Percentiles rank a stretch among this genome's conserved stretches.
Conservation (phyloP, 495 filamentous ascomycete species). For the Jackrogersella minutella region DNA sequence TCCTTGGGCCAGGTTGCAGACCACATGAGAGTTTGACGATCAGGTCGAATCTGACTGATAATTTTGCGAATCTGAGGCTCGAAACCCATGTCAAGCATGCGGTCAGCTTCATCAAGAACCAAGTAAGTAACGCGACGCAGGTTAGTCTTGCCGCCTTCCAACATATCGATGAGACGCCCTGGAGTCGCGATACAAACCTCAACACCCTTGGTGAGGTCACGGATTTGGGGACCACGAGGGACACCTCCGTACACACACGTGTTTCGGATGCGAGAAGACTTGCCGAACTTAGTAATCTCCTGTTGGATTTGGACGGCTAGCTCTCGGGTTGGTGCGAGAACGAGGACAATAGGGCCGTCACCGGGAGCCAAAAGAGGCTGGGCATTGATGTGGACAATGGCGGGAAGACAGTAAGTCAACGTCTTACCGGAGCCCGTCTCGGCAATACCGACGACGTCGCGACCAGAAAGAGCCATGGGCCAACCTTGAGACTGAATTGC, state of each 20-base stretch:
- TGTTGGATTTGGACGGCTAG: constrained; percentile 98
- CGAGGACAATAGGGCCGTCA: constrained; percentile 95
- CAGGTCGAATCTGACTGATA: constrained; percentile 94
- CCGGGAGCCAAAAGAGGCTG: constrained; percentile 97
- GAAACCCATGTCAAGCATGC: constrained; percentile 93
- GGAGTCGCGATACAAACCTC: constrained; percentile 96
- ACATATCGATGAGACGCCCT: constrained; percentile 97
- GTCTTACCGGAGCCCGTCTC: constrained; percentile 99
- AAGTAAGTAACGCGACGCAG: constrained; percentile 95
- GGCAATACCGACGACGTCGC: constrained; percentile 98
- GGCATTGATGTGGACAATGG: constrained; percentile 99
- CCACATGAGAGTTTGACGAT: constrained; percentile 99
- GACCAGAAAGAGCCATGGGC: constrained; percentile 98
- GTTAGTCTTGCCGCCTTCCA: constrained; percentile 97
- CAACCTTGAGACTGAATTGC: constrained; percentile 98
- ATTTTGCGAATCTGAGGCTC: constrained; percentile 94
- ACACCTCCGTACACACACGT: constrained; percentile 99
- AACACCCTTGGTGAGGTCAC: constrained; percentile 86
- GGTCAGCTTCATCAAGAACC: constrained; percentile 89
- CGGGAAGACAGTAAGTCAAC: constrained; percentile 95
- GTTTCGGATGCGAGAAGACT: constrained; percentile 97
- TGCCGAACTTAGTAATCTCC: constrained; percentile 94
- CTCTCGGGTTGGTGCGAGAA: constrained; percentile 95
- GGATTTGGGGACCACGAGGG: constrained; percentile 93
- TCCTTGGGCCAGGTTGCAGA: constrained; percentile 99